Evolutionary conservation across 192 early-diverging fungal genomes (phyloP).

Genomic region (Mortierella claussenii): DNA sequence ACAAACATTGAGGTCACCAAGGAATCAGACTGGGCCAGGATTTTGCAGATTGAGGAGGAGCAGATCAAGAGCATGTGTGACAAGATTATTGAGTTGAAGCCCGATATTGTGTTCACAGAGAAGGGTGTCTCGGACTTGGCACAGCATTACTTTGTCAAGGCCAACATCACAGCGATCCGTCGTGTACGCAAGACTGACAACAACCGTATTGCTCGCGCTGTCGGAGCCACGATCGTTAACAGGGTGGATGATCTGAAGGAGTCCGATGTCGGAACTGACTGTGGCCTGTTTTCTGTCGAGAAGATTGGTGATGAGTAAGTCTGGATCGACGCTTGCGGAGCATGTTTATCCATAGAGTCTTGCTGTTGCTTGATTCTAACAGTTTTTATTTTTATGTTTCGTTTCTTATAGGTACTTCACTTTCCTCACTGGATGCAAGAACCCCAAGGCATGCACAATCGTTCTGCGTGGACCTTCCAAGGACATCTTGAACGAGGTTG

Average conservation of each 20-base stretch:
- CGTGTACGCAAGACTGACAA: conserved; percentile 99
- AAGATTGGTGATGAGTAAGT: conserved; percentile 97
- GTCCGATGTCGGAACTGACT: conserved; percentile 92
- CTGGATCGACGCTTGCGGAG: neutral
- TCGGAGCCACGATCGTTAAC: conserved; percentile 96
- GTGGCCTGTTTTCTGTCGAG: conserved; percentile 93
- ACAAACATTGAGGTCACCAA: conserved; percentile 98
- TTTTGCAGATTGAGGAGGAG: conserved; percentile 99
- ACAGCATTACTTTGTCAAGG: conserved; percentile 98
- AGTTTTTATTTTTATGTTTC: no score
- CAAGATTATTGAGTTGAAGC: conserved; percentile 95
- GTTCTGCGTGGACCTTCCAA: conserved; percentile 96
- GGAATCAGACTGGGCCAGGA: conserved; percentile 95
- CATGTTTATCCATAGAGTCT: neutral
- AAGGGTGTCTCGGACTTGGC: conserved; percentile 99
- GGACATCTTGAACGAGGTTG: conserved; percentile 97
- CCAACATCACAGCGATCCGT: conserved; percentile 97
- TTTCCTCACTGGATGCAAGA: conserved; percentile 92
- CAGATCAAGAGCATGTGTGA: conserved; percentile 98
- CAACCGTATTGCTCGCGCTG: conserved; percentile 98
- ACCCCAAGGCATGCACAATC: conserved; percentile 99
- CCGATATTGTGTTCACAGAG: conserved; percentile 98
- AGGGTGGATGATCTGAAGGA: conserved; percentile 97
- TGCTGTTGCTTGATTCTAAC: neutral
- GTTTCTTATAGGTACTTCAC: conserved; percentile 96